These are phyloP conservation scores for Cryphonectria nitschkei DNA, from an alignment of 2,329 filamentous ascomycete species.

Conservation along the genomic window DNA sequence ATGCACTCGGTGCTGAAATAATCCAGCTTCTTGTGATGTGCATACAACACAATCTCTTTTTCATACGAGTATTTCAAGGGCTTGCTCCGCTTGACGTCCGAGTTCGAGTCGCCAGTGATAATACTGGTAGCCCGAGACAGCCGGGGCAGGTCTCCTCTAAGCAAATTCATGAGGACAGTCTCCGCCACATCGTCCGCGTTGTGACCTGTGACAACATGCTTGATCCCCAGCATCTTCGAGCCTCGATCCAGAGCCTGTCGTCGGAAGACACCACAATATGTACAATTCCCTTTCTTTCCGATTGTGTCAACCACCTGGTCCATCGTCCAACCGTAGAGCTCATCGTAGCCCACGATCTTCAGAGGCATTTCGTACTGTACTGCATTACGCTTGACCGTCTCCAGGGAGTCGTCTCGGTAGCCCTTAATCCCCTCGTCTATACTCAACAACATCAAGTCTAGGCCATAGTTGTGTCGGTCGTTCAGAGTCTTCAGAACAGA, in stretches of 20 bases:
- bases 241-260: slow-evolving; percentile 92
- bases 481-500: slow-evolving; percentile 95
- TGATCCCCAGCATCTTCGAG: slow-evolving; percentile 82
- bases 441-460: slow-evolving; percentile 84
- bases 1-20: slow-evolving; percentile 99
- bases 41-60: slow-evolving; percentile 98
- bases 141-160: slow-evolving; percentile 86
- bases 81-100: slow-evolving; percentile 93
- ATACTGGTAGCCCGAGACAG: slow-evolving; percentile 89
- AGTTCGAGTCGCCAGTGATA: slow-evolving; percentile 75
- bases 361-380: slow-evolving; percentile 88
- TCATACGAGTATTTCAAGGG: slow-evolving; percentile 98
- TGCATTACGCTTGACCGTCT: slow-evolving; percentile 95
- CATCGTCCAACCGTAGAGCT: slow-evolving; percentile 99
- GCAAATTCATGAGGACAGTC: slow-evolving; percentile 95
- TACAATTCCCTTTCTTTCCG: slow-evolving; percentile 98
- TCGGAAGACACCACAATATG: slow-evolving; percentile 95
- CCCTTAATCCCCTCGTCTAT: slow-evolving; percentile 98
- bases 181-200: slow-evolving; percentile 98
- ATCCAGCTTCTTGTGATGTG: slow-evolving; percentile 93
- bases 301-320: slow-evolving; percentile 96
- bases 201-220: slow-evolving; percentile 94
- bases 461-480: slow-evolving; percentile 81
- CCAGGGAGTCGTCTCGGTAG: slow-evolving; percentile 92
- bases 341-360: slow-evolving; percentile 89